Conservation (phyloP, 2,329 filamentous ascomycete species). For the Pseudogymnoascus sp. region DNA sequence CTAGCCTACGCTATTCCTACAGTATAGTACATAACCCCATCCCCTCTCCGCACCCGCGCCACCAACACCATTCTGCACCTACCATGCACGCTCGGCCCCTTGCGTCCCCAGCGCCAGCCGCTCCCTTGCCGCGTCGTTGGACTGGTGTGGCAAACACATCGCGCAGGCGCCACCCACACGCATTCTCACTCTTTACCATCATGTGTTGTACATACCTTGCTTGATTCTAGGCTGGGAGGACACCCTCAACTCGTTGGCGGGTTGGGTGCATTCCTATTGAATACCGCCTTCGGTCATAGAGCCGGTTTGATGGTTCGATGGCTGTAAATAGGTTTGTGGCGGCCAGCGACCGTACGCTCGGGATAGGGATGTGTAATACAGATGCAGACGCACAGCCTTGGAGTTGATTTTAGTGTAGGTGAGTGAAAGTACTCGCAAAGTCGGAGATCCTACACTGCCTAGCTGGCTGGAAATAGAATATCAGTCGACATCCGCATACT, state of each 20-base stretch:
- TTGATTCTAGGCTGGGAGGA: neutral
- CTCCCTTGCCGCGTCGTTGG: neutral
- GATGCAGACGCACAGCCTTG: neutral
- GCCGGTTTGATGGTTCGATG: neutral
- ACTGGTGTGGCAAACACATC: neutral
- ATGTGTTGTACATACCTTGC: neutral
- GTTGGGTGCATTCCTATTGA: neutral
- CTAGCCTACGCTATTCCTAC: neutral
- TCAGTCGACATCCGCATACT: neutral
- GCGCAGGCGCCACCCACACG: neutral
- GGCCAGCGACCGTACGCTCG: neutral
- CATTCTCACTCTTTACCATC: neutral
- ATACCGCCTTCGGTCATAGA: neutral
- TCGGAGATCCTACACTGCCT: neutral
- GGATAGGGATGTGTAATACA: neutral
- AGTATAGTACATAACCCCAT: neutral
- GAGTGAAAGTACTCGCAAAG: neutral
- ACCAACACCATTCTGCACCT: neutral
- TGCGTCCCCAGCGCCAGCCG: neutral
- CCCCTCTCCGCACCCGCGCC: neutral
- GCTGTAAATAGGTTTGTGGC: neutral
- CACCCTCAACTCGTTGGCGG: neutral
- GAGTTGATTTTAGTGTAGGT: neutral
- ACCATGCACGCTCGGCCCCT: neutral
- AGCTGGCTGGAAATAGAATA: neutral